These are phyloP conservation scores for Citrus sinensis DNA, from an alignment of 345 rosid species.

Conservation along the genomic window DVS_A1.0 CM039162.1:26028001-26028500, in stretches of 20 bases:
- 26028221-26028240: slow-evolving; percentile 56
- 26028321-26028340: slow-evolving; percentile 65
- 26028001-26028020: slow-evolving; percentile 89
- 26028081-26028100: slow-evolving; percentile 79
- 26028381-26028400: slow-evolving; percentile 91
- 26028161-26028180: slow-evolving; percentile 68
- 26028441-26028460: slow-evolving; percentile 22
- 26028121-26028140: slow-evolving; percentile 90
- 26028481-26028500: slow-evolving; percentile 58
- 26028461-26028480: slow-evolving; percentile 22
- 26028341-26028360: slow-evolving; percentile 64
- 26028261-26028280: slow-evolving; percentile 62
- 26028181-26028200: slow-evolving; percentile 50
- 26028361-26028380: slow-evolving; percentile 90
- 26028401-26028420: slow-evolving; percentile 98
- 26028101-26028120: slow-evolving; percentile 84
- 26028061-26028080: slow-evolving; percentile 93
- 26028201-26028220: slow-evolving; percentile 38
- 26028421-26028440: slow-evolving; percentile 82
- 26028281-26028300: slow-evolving; percentile 77
- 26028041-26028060: slow-evolving; percentile 90
- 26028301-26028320: slow-evolving; percentile 86
- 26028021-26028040: slow-evolving; percentile 85
- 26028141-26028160: slow-evolving; percentile 84
- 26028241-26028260: slow-evolving; percentile 78